Base-by-base conservation (phyloP, 2,329 filamentous ascomycete species). In the Talaromyces marneffei region DNA sequence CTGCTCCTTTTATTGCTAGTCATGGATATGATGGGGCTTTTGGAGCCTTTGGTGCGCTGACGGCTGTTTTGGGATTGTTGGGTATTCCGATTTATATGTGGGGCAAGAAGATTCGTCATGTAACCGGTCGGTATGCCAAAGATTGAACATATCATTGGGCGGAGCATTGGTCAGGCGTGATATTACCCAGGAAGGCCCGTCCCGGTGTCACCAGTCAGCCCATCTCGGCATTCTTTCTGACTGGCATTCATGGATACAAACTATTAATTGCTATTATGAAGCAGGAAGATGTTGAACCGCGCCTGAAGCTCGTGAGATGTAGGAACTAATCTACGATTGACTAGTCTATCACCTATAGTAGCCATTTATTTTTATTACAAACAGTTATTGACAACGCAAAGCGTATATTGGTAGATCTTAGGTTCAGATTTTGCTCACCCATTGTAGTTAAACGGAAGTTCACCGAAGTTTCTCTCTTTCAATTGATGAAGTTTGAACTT, bases 11-110 rank as follows among this genome's bases (percentile, higher is more conserved):
- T 39, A 62, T 71, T 10, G 63, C 60, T 2, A 60, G 25, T 1
- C 53, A 66, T 23, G 73, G 74, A 0, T 75, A 74, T 29, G 74
- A 74, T 62, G 71, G 71, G 2, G 66, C 72, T 0, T 75, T 75
- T 59, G 66, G 65, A 4, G 68, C 67, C 0, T 75, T 72, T 50
- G 73, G 70, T 2, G 70, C 57, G 2, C 57, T 76, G 12, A 76
- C 74, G 1, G 72, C 57, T 14, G 66, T 58, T 0, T 35, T 76
- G 0, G 70, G 71, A 0, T 29, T 71, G 10, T 20, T 74, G 29
- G 71, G 70, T 0, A 62, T 76, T 3, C 67, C 67, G 5, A 48
- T 74, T 1, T 74, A 67, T 48, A 62, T 75, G 23, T 72, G 67
- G 65, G 72, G 71, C 2, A 70, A 71, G 59, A 65, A 67, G 18